These are phyloP conservation scores for Pseudogymnoascus verrucosus DNA, from an alignment of 2,329 filamentous ascomycete species.

Conservation along the genomic window DNA sequence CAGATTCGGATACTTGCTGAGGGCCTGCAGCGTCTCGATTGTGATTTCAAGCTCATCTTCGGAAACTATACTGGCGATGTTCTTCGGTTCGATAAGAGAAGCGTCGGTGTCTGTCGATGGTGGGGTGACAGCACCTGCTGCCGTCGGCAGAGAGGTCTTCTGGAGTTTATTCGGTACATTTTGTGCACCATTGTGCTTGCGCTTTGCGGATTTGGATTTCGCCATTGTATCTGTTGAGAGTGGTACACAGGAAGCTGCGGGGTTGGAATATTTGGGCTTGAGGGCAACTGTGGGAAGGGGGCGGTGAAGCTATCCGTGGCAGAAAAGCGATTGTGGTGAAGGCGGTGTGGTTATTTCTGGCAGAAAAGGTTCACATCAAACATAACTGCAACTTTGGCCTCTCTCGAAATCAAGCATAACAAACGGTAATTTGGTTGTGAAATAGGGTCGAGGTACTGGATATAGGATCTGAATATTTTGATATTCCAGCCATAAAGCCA, in stretches of 20 bases:
- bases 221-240: not conserved
- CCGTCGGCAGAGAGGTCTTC: not conserved
- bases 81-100: constrained; percentile 37
- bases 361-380: not conserved
- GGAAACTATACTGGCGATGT: constrained; percentile 46
- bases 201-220: constrained; percentile 4
- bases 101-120: constrained; percentile 44
- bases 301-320: not conserved
- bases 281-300: not conserved
- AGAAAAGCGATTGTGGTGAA: not conserved
- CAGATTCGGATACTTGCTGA: constrained; percentile 50
- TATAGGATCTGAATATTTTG: not conserved
- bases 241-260: not conserved
- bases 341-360: not conserved
- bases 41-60: constrained; percentile 60
- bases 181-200: not conserved
- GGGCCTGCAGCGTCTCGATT: constrained; percentile 52
- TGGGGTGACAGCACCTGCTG: constrained; percentile 36
- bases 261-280: not conserved
- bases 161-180: not conserved
- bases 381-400: no score
- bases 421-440: not conserved
- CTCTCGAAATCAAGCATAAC: not conserved
- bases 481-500: not conserved
- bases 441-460: not conserved